phyloP scores from a whole-genome alignment of 768 basidiomycete genomes.

The Boletus rubescentipes region DNA sequence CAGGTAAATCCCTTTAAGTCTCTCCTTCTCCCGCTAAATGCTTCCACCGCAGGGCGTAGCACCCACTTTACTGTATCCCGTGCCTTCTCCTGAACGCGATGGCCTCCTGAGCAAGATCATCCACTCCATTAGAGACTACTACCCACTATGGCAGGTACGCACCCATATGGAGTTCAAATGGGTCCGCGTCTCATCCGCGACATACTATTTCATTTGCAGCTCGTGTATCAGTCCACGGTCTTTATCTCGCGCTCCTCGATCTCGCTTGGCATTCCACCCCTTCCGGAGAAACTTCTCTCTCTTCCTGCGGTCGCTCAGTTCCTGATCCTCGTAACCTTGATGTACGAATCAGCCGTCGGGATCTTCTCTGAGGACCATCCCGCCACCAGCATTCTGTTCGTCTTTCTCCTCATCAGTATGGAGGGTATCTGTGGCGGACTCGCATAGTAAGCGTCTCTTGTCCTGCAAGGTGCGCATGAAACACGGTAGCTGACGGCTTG shows the following conservation, averaged over 20 bases:
- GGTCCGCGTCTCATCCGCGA: constrained; percentile 2
- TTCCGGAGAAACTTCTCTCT: constrained; percentile 66
- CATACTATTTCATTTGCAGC: constrained; percentile 36
- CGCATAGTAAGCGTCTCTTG: constrained; percentile 64
- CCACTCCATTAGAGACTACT: constrained; percentile 85
- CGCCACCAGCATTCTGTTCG: constrained; percentile 53
- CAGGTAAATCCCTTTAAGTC: constrained; percentile 45
- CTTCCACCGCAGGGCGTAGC: constrained; percentile 63
- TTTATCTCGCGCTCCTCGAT: constrained; percentile 93
- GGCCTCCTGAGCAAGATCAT: constrained; percentile 75
- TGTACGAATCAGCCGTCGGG: constrained; percentile 67
- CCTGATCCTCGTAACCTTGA: constrained; percentile 59
- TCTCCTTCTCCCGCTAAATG: not conserved
- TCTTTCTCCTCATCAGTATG: constrained; percentile 75
- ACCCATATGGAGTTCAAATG: not conserved
- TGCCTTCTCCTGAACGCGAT: constrained; percentile 61
- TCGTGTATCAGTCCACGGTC: constrained; percentile 87
- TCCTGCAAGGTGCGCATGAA: not conserved
- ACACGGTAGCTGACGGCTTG: not conserved
- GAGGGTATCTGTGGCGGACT: constrained; percentile 94
- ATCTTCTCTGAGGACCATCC: constrained; percentile 50
- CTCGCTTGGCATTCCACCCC: constrained; percentile 76
- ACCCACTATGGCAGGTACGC: constrained; percentile 89
- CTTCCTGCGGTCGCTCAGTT: constrained; percentile 75
- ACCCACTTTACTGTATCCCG: constrained; percentile 85